A percentile compares a stretch with the other conserved stretches of the same genome.
Conservation (phyloP, 805 yeast species). For the Wickerhamiella parazyma region DNA sequence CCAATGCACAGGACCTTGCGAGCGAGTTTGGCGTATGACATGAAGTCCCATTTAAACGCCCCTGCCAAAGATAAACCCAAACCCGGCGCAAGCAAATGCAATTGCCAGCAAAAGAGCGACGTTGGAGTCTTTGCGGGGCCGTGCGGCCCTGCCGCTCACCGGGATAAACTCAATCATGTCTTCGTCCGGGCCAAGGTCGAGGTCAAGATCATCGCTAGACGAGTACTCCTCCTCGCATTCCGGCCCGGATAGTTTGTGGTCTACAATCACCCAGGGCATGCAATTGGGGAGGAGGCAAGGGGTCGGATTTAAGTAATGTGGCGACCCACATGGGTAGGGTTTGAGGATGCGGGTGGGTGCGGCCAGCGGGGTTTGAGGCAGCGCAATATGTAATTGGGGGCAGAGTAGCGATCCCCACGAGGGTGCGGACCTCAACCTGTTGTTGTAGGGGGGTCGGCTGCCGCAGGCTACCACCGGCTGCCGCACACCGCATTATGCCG, state of each 20-base stretch:
- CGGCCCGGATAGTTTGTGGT: neutral
- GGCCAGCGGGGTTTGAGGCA: no score
- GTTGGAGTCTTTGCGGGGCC: no score
- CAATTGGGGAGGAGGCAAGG: neutral
- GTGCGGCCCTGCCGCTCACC: neutral
- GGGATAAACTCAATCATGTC: neutral
- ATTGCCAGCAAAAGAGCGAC: neutral
- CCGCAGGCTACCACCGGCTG: no score
- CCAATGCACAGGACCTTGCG: constrained; percentile 87
- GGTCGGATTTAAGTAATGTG: neutral
- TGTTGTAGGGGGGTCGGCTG: no score
- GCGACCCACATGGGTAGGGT: no score
- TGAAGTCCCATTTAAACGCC: neutral
- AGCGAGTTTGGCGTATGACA: constrained; percentile 15
- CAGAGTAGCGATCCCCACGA: no score
- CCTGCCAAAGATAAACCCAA: neutral
- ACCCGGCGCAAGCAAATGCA: neutral
- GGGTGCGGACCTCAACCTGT: no score
- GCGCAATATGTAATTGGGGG: no score
- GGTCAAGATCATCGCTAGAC: neutral
- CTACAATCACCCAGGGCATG: neutral
- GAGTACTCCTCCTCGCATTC: neutral
- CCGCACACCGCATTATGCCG: no score
- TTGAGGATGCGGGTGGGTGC: no score
- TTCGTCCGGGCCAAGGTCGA: neutral